Evolutionary conservation across 352 stramenopile species (phyloP), one percentile per base, ranked within the genome.

Genomic region (Globisporangium nunn): DNA sequence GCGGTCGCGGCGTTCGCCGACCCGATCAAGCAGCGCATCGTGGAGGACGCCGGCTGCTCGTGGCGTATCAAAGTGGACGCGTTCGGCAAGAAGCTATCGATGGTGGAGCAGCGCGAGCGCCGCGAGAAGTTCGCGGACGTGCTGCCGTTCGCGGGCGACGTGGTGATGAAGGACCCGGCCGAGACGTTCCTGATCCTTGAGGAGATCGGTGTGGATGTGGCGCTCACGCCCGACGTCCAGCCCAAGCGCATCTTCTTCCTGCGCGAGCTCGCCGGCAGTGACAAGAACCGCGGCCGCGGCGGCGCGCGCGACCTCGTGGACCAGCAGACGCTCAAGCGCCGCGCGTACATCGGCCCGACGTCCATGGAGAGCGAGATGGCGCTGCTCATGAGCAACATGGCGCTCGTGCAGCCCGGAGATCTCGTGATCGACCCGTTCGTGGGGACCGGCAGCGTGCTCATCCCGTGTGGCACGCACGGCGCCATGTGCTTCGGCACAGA

Each of bases 281-380:
- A 87, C 49, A 80, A 78, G 50, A 91, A 91, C 57, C 72, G 81
- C 59, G 81, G 81, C 17, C 78, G 81, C 1, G 81, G 81, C 2
- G 81, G 81, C 7, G 76, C 68, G 8, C 66, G 83, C 52, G 87
- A 93, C 57, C 64, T 93, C 18, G 66, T 98, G 8, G 81, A 96
- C 58, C 72, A 95, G 48, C 96, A 96, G 59, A 97, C 91, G 58
- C 75, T 98, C 29, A 98, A 98, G 68, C 89, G 93, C 58, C 79
- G 96, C 61, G 70, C 76, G 28, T 99, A 98, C 74, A 91, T 99
- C 35, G 97, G 97, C 1, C 97, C 97, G 6, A 99, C 97, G 4
- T 97, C 87, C 31, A 98, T 99, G 91, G 96, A 99, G 73, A 93
- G 89, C 39, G 96, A 99, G 64, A 89, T 99, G 57, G 91, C 91